phyloP scores from a whole-genome alignment of 2,329 filamentous ascomycete genomes.

The Arthrobotrys conoides region DNA sequence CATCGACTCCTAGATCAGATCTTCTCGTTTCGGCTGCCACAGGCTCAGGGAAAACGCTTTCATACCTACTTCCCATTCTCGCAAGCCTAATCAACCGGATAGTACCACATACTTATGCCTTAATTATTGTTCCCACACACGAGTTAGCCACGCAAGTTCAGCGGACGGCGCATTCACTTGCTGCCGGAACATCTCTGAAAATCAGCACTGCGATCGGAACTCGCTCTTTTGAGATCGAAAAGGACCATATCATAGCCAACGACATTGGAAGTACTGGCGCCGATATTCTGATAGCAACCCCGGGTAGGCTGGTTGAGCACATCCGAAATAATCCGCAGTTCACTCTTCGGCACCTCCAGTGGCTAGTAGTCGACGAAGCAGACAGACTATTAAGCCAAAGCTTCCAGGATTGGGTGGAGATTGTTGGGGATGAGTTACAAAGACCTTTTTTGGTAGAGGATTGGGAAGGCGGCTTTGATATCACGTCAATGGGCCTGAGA shows the following conservation, averaged over 20 bases:
- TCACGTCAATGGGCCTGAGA: conserved; percentile 62
- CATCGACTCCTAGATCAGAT: conserved; percentile 75
- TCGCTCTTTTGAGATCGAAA: conserved; percentile 78
- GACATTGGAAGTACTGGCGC: conserved; percentile 72
- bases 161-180: conserved; percentile 81
- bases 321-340: conserved; percentile 87
- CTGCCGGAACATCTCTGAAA: conserved; percentile 78
- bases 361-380: conserved; percentile 93
- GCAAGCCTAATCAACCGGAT: conserved; percentile 78
- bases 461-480: conserved; percentile 51
- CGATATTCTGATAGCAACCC: conserved; percentile 91
- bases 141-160: conserved; percentile 90
- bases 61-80: conserved; percentile 89
- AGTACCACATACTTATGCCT: conserved; percentile 78
- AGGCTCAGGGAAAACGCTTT: conserved; percentile 93
- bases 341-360: conserved; percentile 81
- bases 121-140: conserved; percentile 91
- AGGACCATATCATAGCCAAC: conserved; percentile 72
- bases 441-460: conserved; percentile 71
- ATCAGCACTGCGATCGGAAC: conserved; percentile 87
- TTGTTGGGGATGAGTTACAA: conserved; percentile 77
- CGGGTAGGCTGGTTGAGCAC: conserved; percentile 92
- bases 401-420: conserved; percentile 89
- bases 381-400: conserved; percentile 92
- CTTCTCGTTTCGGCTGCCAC: conserved; percentile 92